Percentiles rank a stretch among this genome's conserved stretches.
These are phyloP conservation scores for Nicotiana undulata DNA, from an alignment of 257 asterid species.

Conservation along the genomic window DNA sequence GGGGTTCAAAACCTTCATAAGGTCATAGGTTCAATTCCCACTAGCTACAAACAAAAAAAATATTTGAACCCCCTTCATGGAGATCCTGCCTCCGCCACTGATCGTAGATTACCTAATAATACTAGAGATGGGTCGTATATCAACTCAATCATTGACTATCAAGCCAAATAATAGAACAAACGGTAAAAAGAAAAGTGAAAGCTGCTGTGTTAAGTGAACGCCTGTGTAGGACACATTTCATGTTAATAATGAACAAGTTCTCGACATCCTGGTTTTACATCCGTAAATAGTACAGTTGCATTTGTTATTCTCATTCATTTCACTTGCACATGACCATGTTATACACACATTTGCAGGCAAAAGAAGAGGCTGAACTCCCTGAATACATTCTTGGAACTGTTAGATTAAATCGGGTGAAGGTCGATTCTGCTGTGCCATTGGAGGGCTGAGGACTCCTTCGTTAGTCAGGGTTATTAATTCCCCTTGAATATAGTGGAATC, in stretches of 20 bases:
- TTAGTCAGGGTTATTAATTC: not conserved
- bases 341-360: slow-evolving; percentile 44
- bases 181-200: not conserved
- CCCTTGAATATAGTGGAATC: not conserved
- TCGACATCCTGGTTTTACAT: not conserved
- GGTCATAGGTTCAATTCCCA: too few relatives aligned
- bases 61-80: too few relatives aligned
- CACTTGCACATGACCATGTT: not conserved
- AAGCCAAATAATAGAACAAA: not conserved
- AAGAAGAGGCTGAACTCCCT: slow-evolving; percentile 84
- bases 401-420: slow-evolving; percentile 60
- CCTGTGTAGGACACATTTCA: not conserved
- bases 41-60: too few relatives aligned
- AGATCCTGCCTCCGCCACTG: too few relatives aligned
- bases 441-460: slow-evolving; percentile 32
- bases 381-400: slow-evolving; percentile 92
- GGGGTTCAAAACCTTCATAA: too few relatives aligned
- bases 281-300: not conserved
- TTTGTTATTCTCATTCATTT: not conserved
- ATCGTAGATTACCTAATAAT: not conserved
- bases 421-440: slow-evolving; percentile 71
- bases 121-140: not conserved
- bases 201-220: not conserved
- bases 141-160: not conserved
- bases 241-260: not conserved